phyloP scores from a whole-genome alignment of 2,329 filamentous ascomycete species.

The Hypoxylon sp. region DNA sequence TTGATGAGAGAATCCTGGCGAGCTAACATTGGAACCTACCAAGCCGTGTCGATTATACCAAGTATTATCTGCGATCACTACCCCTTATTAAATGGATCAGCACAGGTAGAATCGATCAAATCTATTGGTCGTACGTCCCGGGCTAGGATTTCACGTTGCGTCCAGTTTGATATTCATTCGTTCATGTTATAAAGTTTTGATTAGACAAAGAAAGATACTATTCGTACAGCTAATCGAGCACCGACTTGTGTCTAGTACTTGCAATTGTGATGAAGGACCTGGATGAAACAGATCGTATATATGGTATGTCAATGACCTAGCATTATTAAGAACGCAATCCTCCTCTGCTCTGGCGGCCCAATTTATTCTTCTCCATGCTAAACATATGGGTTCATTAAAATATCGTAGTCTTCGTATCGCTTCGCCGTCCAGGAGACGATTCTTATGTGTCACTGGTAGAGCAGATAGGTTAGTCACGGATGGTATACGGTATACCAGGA shows the following conservation, averaged over 20 bases:
- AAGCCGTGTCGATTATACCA: too few relatives aligned
- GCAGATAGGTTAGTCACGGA: neutral
- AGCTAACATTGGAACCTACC: too few relatives aligned
- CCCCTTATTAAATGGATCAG: too few relatives aligned
- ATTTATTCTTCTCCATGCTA: neutral
- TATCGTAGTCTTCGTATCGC: conserved; percentile 15
- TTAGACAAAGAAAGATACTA: neutral
- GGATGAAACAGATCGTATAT: neutral
- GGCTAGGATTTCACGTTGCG: neutral
- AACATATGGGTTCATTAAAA: conserved; percentile 1
- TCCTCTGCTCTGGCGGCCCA: neutral
- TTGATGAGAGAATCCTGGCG: too few relatives aligned
- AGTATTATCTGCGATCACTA: too few relatives aligned
- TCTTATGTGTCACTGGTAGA: neutral
- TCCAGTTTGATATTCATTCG: neutral
- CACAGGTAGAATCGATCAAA: too few relatives aligned
- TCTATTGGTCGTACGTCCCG: too few relatives aligned
- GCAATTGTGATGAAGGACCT: neutral
- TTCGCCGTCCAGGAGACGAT: neutral
- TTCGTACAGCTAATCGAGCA: neutral
- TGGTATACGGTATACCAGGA: neutral
- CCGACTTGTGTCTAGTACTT: neutral
- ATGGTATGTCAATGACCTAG: neutral
- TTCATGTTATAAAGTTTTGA: neutral
- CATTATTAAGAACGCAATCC: neutral